These are phyloP conservation scores for Pythium brachiatum DNA, from an alignment of 352 stramenopile genomes.

Conservation along the genomic window DNA sequence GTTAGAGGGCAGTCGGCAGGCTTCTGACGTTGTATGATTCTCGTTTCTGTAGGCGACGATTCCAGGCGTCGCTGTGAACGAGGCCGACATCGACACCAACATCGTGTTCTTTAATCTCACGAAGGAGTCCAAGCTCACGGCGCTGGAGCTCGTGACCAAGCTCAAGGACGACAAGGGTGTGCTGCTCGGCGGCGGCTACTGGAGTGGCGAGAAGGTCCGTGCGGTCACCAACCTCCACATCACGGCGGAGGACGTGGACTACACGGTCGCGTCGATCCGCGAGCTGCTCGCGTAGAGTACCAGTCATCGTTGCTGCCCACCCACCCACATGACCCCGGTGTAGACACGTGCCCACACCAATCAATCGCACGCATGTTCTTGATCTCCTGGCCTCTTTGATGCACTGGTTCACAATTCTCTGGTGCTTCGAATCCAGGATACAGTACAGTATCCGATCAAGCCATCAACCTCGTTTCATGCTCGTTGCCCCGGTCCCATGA, in stretches of 20 bases:
- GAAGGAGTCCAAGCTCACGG: constrained; percentile 56
- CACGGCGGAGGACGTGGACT: constrained; percentile 56
- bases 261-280: constrained; percentile 52
- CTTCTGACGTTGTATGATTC: background rate
- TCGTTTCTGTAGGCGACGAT: constrained; percentile 34
- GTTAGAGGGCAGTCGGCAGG: background rate
- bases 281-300: constrained; percentile 45
- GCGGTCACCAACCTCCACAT: constrained; percentile 80
- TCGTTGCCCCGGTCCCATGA: too few species aligned
- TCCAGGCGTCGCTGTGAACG: constrained; percentile 62
- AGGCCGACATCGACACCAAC: constrained; percentile 81
- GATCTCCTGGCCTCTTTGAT: constrained; percentile 67
- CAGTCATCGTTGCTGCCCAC: background rate
- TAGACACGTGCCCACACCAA: constrained; percentile 7
- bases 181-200: constrained; percentile 63
- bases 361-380: constrained; percentile 54
- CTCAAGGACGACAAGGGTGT: constrained; percentile 69
- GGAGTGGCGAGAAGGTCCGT: constrained; percentile 55
- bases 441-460: too few species aligned
- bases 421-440: too few species aligned
- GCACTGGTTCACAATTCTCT: constrained; percentile 31
- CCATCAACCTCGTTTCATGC: too few species aligned
- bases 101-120: constrained; percentile 81
- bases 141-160: constrained; percentile 44
- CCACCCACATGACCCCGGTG: background rate